Evolutionary conservation across 2,329 filamentous ascomycete genomes (phyloP), one percentile per base, ranked within the genome.

Genomic region (Penicillium glabrum): DNA sequence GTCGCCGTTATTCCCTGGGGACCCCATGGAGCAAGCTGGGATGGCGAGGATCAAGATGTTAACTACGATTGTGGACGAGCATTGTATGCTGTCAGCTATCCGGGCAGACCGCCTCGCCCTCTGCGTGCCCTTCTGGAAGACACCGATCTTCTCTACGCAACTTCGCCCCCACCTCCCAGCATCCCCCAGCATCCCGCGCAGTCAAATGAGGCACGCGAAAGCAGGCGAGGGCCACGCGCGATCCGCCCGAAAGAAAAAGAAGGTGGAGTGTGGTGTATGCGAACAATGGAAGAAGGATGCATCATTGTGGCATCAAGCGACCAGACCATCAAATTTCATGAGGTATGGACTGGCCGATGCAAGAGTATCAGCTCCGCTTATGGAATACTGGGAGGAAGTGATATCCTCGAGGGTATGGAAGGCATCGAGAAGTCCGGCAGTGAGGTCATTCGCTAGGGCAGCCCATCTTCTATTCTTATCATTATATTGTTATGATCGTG

Each of bases 271-370:
- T 82, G 80, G 74, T 80, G 80, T 60, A 79, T 77, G 49, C 80
- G 85, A 21, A 86, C 83, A 0, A 78, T 81, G 5, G 82, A 86
- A 62, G 90, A 93, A 66, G 91, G 90, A 0, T 96, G 92, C 70
- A 88, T 99, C 63, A 89, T 97, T 19, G 89, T 99, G 52, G 93
- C 93, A 16, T 89, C 91, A 44, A 96, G 92, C 69, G 93, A 98
- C 75, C 88, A 91, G 70, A 96, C 86, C 65, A 89, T 98, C 73
- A 95, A 95, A 70, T 98, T 98, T 68, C 92, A 98, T 73, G 93
- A 98, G 76, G 86, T 99, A 11, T 98, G 93, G 95, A 82, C 83
- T n/a, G 83, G 84, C 2, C 78, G 82, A 41, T 80, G 78, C 64
- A 87, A 83, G 67, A 76, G 79, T 9, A 83, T 80, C 21, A 74